Evolutionary conservation across 176 grass and related monocot genomes (phyloP).

Genomic region (Zizania latifolia): DNA sequence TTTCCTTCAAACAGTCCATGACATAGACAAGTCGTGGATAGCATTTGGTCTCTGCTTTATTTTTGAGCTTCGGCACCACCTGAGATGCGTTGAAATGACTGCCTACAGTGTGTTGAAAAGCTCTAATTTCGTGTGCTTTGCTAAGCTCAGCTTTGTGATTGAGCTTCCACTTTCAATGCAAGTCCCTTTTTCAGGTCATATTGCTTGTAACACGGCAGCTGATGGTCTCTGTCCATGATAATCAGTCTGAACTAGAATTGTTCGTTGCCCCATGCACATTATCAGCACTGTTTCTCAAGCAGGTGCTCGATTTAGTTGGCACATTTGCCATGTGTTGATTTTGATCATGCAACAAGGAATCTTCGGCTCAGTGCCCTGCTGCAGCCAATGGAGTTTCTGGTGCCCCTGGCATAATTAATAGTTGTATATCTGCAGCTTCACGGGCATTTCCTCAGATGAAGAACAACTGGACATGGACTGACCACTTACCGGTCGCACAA

Average conservation of each 20-base stretch:
- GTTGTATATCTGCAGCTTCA: not conserved
- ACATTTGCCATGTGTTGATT: conserved; percentile 25
- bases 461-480: conserved; percentile 10
- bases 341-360: not conserved
- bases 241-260: conserved; percentile 15
- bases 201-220: conserved; percentile 9
- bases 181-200: not conserved
- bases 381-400: not conserved
- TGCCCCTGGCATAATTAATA: not conserved
- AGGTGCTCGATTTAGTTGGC: not conserved
- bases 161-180: conserved; percentile 8
- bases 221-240: not conserved
- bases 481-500: conserved; percentile 12
- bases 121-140: not conserved
- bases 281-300: not conserved
- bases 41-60: not conserved
- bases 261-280: not conserved
- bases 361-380: not conserved
- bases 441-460: too few relatives aligned
- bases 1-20: conserved; percentile 14
- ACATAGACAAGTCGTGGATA: conserved; percentile 11
- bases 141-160: not conserved
- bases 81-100: not conserved
- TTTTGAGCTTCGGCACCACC: not conserved
- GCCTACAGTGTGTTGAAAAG: not conserved